Conservation (phyloP, 768 basidiomycete genomes). For the Auricularia cornea region DNA sequence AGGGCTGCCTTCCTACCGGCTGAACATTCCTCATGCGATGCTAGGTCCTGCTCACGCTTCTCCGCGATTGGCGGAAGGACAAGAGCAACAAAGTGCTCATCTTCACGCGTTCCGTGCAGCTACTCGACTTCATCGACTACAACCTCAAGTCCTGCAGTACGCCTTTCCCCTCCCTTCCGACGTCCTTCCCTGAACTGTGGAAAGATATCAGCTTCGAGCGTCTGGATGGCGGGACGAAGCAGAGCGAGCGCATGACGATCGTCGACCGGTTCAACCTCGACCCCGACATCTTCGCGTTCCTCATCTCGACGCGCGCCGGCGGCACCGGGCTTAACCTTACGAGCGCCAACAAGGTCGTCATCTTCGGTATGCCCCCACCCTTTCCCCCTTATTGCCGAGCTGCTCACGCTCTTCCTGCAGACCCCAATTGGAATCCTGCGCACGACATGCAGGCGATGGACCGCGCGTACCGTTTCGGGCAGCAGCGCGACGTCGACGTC, state of each 20-base stretch:
- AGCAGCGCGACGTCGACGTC: conserved; percentile 76
- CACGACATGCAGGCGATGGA: conserved; percentile 94
- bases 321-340: conserved; percentile 88
- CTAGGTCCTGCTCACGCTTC: conserved; percentile 57
- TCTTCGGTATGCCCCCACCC: conserved; percentile 58
- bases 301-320: conserved; percentile 87
- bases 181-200: conserved; percentile 11
- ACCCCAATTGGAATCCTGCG: conserved; percentile 97
- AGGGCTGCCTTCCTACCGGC: neutral
- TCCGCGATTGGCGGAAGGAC: conserved; percentile 61
- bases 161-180: conserved; percentile 8
- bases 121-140: conserved; percentile 77
- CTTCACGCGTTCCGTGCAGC: conserved; percentile 87
- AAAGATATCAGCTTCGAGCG: conserved; percentile 52
- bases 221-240: conserved; percentile 71
- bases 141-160: conserved; percentile 54
- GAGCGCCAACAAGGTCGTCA: conserved; percentile 89
- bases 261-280: conserved; percentile 79
- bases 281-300: conserved; percentile 64
- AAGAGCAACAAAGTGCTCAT: conserved; percentile 77
- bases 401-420: conserved; percentile 27
- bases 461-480: conserved; percentile 77
- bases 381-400: neutral
- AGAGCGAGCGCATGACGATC: conserved; percentile 66
- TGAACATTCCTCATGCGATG: neutral